Evolutionary conservation across 192 early-diverging fungal genomes (phyloP).

Genomic region (Radiomyces spectabilis): DNA sequence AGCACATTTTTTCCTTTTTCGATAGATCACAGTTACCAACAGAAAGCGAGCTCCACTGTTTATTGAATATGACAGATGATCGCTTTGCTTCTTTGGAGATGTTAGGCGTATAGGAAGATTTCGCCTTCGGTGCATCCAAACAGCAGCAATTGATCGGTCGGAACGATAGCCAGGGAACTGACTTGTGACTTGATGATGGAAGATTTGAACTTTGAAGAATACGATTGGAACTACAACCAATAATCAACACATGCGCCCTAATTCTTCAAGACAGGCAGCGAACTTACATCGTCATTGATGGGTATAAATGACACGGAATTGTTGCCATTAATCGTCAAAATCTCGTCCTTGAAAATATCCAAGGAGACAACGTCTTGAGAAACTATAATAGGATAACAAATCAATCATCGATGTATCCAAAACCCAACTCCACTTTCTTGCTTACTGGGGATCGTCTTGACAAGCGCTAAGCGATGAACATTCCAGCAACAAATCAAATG

Average conservation of each 20-base stretch:
- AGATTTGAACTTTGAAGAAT: conserved; percentile 52
- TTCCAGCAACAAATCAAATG: conserved; percentile 53
- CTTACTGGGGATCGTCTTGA: conserved; percentile 46
- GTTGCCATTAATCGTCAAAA: conserved; percentile 48
- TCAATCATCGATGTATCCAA: neutral
- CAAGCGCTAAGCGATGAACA: conserved; percentile 32
- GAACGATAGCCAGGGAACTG: conserved; percentile 40
- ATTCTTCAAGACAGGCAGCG: no score
- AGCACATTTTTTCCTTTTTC: no score
- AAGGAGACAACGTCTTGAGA: conserved; percentile 41
- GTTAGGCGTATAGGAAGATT: conserved; percentile 49
- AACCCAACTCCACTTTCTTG: neutral
- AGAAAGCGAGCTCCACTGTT: no score
- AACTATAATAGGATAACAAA: neutral
- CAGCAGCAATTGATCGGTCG: conserved; percentile 48
- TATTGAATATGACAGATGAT: no score
- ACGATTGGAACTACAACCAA: conserved; percentile 37
- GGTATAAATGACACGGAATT: conserved; percentile 53
- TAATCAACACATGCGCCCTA: no score
- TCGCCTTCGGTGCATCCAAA: conserved; percentile 52
- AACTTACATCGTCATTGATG: conserved; percentile 50
- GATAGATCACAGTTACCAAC: no score
- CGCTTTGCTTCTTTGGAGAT: no score
- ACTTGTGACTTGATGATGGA: conserved; percentile 47
- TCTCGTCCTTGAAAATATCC: conserved; percentile 54